Base-by-base conservation (phyloP, 345 rosid species). In the Sapria himalayana region DNA sequence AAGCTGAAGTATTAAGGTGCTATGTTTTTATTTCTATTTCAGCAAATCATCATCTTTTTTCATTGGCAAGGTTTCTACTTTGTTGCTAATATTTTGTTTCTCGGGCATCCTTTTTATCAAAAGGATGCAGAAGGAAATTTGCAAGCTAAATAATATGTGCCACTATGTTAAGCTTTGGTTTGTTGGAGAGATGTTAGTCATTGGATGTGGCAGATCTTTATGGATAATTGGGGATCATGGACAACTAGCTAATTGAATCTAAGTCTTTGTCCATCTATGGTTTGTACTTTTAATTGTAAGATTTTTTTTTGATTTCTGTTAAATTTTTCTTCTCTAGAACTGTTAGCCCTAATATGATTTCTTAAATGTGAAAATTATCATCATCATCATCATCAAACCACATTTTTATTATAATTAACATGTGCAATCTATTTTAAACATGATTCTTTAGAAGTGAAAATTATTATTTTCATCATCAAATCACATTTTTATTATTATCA, bases 161-260 rank as follows among this genome's bases (percentile, higher is more conserved):
- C 24, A 23, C 5, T 53, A 12, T 32, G 15, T 23, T 39, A 25
- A 45, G 19, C 41, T 6, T 29, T 80, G 96, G 68, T 71, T 50
- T 64, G 73, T 55, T 85, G 93, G 96, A 69, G 57, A 62, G 93
- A 85, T 50, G 82, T 80, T 50, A 63, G 61, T 39, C 93, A 85
- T 49, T 85, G 93, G 93, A 80, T 85, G 96, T 85, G 93, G 93
- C 93, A 93, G 11, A 80, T 85, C 41, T 80, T 71, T 62, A 47
- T 76, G 29, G 85, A 85, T 52, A 60, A 54, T 33, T 85, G 82
- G 85, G 78, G 74, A 38, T 61, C 69, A 9, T 85, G 96, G 96
- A 69, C 93, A 64, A 66, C 53, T 9, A 69, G 73, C 54, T 65
- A 65, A 43, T 63, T 85, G 59, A 73, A 77, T 46, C 63, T 85